Conservation (phyloP, 2,329 filamentous ascomycete species). For the Colletotrichum sp. region DNA sequence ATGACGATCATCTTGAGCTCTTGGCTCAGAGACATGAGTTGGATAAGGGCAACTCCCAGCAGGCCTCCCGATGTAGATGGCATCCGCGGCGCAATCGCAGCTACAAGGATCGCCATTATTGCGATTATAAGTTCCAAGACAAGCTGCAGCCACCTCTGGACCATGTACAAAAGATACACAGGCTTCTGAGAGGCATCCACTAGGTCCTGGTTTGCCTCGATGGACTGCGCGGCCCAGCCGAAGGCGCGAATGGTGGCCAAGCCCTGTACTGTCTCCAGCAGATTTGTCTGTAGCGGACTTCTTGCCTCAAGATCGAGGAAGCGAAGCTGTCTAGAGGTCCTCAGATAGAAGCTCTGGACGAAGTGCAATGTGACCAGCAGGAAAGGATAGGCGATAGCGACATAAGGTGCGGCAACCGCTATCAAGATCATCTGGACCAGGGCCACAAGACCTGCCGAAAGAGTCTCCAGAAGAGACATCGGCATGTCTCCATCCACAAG, state of each 20-base stretch:
- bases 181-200: slow-evolving; percentile 52
- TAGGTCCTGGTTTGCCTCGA: slow-evolving; percentile 37
- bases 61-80: slow-evolving; percentile 30
- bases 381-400: not conserved
- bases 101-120: slow-evolving; percentile 51
- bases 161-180: slow-evolving; percentile 52
- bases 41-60: slow-evolving; percentile 31
- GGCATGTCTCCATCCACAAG: slow-evolving; percentile 25
- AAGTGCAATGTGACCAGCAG: slow-evolving; percentile 13
- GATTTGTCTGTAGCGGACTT: slow-evolving; percentile 54
- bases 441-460: slow-evolving; percentile 25
- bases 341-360: slow-evolving; percentile 58
- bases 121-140: slow-evolving; percentile 56
- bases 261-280: slow-evolving; percentile 52
- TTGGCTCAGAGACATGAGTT: slow-evolving; percentile 28
- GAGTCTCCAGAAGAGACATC: not conserved
- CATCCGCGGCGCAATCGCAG: slow-evolving; percentile 39
- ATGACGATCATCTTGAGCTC: slow-evolving; percentile 34
- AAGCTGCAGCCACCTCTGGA: slow-evolving; percentile 54
- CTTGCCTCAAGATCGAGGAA: slow-evolving; percentile 57
- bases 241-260: slow-evolving; percentile 55
- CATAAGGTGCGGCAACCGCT: not conserved
- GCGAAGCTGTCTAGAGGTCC: slow-evolving; percentile 59
- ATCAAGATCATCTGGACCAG: not conserved
- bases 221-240: slow-evolving; percentile 44